These are phyloP conservation scores for Pharus latifolius DNA, from an alignment of 176 grass and related monocot species.

Conservation along the genomic window DNA sequence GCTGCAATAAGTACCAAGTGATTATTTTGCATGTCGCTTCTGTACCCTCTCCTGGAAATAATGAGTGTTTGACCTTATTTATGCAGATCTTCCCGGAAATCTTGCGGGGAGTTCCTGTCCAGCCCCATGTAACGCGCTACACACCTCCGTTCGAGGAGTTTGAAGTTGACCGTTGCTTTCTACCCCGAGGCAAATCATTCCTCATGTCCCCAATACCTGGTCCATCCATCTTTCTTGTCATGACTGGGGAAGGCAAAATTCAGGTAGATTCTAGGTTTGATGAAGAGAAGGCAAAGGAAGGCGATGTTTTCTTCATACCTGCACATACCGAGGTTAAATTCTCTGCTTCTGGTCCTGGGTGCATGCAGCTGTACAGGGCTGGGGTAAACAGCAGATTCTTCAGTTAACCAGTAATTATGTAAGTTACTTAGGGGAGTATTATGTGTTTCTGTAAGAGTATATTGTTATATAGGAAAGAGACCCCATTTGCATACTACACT, in stretches of 20 bases:
- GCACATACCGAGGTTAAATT: conserved; percentile 45
- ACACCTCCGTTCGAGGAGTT: conserved; percentile 82
- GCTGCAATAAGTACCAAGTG: neutral
- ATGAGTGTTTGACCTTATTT: neutral
- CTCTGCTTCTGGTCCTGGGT: conserved; percentile 1
- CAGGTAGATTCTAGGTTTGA: conserved; percentile 6
- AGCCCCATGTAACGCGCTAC: conserved; percentile 52
- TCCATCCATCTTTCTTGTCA: conserved; percentile 73
- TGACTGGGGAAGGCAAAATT: conserved; percentile 47
- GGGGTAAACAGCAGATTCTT: conserved; percentile 82
- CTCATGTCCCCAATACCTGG: conserved; percentile 47
- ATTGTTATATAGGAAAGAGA: neutral
- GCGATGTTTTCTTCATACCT: conserved; percentile 60
- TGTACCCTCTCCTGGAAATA: neutral
- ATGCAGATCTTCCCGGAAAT: conserved; percentile 73
- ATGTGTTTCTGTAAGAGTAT: neutral
- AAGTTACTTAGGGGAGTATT: neutral
- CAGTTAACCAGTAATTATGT: conserved; percentile 15
- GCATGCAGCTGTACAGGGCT: conserved; percentile 58
- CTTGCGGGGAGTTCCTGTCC: conserved; percentile 40
- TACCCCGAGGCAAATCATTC: conserved; percentile 36
- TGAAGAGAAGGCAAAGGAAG: conserved; percentile 29
- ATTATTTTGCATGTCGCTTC: neutral
- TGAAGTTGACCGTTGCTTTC: conserved; percentile 56
- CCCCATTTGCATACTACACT: neutral